phyloP scores from a whole-genome alignment of 1,284 basidiomycete species.

The Ustilago bromivora region DNA sequence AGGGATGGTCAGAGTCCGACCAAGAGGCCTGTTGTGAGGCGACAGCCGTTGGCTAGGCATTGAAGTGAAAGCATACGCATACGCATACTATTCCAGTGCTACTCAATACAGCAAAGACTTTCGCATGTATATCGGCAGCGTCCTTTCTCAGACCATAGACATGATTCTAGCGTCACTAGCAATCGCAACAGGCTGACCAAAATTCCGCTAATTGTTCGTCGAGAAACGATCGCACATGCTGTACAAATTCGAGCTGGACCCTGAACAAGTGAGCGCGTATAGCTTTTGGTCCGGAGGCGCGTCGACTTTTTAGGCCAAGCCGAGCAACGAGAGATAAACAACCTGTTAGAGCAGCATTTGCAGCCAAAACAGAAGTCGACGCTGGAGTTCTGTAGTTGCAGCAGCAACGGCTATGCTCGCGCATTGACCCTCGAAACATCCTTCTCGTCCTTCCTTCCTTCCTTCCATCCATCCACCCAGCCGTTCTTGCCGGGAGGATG shows the following conservation, averaged over 20 bases:
- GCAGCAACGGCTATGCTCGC: neutral
- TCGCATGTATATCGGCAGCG: neutral
- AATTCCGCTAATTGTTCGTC: neutral
- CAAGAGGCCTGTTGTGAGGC: slow-evolving; percentile 41
- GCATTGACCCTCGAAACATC: neutral
- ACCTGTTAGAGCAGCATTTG: neutral
- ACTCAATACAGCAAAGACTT: neutral
- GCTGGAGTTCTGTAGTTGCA: neutral
- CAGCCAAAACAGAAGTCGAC: slow-evolving; percentile 14
- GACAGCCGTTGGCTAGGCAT: slow-evolving; percentile 41
- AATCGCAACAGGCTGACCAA: neutral
- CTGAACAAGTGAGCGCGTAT: slow-evolving; percentile 16
- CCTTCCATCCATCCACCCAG: slow-evolving; percentile 14
- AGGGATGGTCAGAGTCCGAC: slow-evolving; percentile 47
- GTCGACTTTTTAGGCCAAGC: neutral
- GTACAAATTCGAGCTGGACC: slow-evolving; percentile 11
- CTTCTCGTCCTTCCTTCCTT: slow-evolving; percentile 5
- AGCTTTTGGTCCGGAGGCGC: slow-evolving; percentile 4
- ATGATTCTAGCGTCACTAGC: neutral
- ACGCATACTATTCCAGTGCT: neutral
- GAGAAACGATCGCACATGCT: neutral
- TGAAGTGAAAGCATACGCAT: neutral
- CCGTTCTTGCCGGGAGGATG: neutral
- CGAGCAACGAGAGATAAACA: neutral
- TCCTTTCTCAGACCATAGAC: neutral